phyloP scores from a whole-genome alignment of 768 basidiomycete species.

The Calocera cornea region DNA sequence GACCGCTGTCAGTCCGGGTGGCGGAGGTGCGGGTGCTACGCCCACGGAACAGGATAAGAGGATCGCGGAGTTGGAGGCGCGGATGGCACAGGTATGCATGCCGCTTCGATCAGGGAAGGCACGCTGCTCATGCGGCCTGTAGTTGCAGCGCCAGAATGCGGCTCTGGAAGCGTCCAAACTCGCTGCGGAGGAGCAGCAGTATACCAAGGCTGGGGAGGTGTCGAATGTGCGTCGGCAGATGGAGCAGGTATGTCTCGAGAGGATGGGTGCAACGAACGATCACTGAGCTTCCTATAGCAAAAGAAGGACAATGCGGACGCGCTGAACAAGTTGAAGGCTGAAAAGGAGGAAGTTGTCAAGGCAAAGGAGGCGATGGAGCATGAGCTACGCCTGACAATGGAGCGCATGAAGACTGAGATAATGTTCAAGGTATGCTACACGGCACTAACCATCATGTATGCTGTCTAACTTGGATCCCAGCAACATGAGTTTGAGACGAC shows the following conservation, averaged over 20 bases:
- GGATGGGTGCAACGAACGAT: too few relatives aligned
- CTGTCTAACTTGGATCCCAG: background rate
- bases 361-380: background rate
- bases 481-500: conserved; percentile 1
- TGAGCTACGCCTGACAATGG: background rate
- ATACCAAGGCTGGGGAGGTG: background rate
- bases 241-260: background rate
- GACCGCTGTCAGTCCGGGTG: background rate
- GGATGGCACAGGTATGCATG: background rate
- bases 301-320: background rate
- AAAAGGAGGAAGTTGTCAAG: background rate
- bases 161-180: background rate
- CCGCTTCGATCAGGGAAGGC: background rate
- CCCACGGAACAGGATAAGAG: background rate
- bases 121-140: background rate
- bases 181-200: background rate
- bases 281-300: background rate
- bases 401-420: background rate
- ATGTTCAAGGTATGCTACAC: background rate
- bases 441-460: background rate
- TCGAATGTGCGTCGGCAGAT: background rate
- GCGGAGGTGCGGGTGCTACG: background rate
- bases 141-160: background rate
- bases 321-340: background rate
- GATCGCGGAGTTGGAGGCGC: background rate